These are phyloP conservation scores for Isatis tinctoria DNA, from an alignment of 345 rosid species.

Conservation along the genomic window DNA sequence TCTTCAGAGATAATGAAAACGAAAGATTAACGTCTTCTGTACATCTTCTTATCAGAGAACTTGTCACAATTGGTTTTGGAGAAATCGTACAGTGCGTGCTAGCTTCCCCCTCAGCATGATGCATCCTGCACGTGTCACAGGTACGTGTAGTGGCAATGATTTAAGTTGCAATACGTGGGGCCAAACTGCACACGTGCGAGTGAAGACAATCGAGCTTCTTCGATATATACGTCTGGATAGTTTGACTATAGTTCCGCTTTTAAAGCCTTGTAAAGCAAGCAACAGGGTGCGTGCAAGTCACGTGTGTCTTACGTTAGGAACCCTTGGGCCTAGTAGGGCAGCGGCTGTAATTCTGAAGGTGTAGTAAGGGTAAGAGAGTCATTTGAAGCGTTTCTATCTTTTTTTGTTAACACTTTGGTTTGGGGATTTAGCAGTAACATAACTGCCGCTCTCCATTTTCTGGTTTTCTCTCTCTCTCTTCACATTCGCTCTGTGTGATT, in stretches of 20 bases:
- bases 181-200: neutral
- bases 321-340: neutral
- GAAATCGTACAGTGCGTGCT: neutral
- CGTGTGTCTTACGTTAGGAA: conserved; percentile 22
- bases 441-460: conserved; percentile 30
- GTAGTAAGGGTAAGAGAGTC: neutral
- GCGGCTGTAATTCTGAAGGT: neutral
- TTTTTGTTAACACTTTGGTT: conserved; percentile 7
- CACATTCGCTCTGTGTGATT: conserved; percentile 8
- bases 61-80: neutral
- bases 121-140: conserved; percentile 1
- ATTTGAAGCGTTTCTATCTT: neutral
- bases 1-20: conserved; percentile 4
- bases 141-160: neutral
- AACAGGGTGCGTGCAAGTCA: conserved; percentile 22
- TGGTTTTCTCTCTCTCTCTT: conserved; percentile 12
- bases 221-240: neutral
- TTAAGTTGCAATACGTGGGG: neutral
- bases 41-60: neutral
- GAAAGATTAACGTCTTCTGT: neutral
- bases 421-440: conserved; percentile 20
- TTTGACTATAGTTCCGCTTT: conserved; percentile 8
- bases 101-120: neutral
- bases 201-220: neutral
- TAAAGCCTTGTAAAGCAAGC: conserved; percentile 23